Conservation (phyloP, 352 stramenopile genomes). For the Phytophthora quininea region DNA sequence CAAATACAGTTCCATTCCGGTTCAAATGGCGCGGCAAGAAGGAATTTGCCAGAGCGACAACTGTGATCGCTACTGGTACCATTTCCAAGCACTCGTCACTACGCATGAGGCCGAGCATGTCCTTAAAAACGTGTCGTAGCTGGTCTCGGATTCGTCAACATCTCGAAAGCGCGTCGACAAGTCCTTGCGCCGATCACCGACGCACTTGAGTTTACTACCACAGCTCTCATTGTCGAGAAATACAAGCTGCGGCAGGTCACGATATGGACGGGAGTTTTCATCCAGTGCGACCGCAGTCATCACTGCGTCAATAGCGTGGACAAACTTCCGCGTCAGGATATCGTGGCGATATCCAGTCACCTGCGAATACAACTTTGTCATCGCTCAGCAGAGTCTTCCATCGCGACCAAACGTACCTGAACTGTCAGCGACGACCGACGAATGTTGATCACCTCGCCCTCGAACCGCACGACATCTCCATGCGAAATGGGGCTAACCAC, state of each 20-base stretch:
- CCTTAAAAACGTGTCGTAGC: constrained; percentile 22
- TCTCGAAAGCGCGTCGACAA: constrained; percentile 31
- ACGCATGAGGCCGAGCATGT: constrained; percentile 17
- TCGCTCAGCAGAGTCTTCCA: neutral
- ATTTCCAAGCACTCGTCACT: neutral
- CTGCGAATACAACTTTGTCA: neutral
- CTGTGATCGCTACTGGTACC: constrained; percentile 42
- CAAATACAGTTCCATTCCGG: constrained; percentile 57
- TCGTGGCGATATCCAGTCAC: constrained; percentile 41
- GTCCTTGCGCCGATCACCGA: constrained; percentile 28
- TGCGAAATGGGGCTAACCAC: constrained; percentile 42
- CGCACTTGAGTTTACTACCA: constrained; percentile 21
- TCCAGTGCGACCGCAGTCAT: constrained; percentile 56
- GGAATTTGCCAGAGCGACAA: constrained; percentile 50
- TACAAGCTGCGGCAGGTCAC: constrained; percentile 34
- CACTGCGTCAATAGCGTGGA: constrained; percentile 39
- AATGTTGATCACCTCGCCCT: constrained; percentile 44
- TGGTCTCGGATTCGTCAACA: constrained; percentile 25
- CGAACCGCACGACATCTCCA: constrained; percentile 45
- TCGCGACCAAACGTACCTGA: constrained; percentile 18
- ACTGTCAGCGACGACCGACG: constrained; percentile 43
- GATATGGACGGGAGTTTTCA: constrained; percentile 28
- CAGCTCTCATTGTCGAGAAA: constrained; percentile 19
- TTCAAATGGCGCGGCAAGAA: constrained; percentile 65
- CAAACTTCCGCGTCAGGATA: constrained; percentile 27